Evolutionary conservation across 2,329 filamentous ascomycete genomes (phyloP), one percentile per base, ranked within the genome.

Genomic region (Aspergillus persii): DNA sequence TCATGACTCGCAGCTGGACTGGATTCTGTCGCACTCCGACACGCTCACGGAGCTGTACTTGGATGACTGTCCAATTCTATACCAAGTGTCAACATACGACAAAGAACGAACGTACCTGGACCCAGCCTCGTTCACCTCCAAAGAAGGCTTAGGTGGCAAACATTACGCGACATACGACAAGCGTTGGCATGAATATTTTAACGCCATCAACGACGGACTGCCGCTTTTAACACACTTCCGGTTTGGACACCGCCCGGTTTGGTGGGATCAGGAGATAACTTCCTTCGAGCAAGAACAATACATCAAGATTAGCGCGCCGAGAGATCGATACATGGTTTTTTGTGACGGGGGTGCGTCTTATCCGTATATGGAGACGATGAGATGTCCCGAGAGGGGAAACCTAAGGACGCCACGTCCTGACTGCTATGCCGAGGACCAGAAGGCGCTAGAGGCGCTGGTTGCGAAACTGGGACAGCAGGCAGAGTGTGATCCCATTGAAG

Each of bases 1-100:
- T 3, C 72, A 81, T 33, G 73, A 80, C n/a, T 76, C 74, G 71
- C 80, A 83, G 54, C 61, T 81, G 0, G 75, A 77, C 8, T 83
- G 80, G 79, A 74, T 83, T 4, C 56, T 76, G 0, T 72, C 71
- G n/a, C n/a, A n/a, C n/a, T n/a, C n/a, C n/a, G n/a, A 0, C 67
- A 81, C 3, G 69, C 66, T 82, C 1, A 60, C 74, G n/a, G 71
- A 77, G 49, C 61, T 83, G 1, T 72, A 77, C 5, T 68, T 83
- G 0, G 77, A 80, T 41, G 68, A 77, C 51, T 82, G 79, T 54
- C 70, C 73, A 1, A 77, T 80, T 30, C 15, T 66, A 23, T 58
- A 46, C 9, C 53, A 56, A 50, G 50, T 59, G 8, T 29, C 23
- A 11, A 59, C 50, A 18, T 31, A 49, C 36, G 46, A 18, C 1